Evolutionary conservation across 2,329 filamentous ascomycete genomes (phyloP).

Genomic region (Pseudogymnoascus sp.): DNA sequence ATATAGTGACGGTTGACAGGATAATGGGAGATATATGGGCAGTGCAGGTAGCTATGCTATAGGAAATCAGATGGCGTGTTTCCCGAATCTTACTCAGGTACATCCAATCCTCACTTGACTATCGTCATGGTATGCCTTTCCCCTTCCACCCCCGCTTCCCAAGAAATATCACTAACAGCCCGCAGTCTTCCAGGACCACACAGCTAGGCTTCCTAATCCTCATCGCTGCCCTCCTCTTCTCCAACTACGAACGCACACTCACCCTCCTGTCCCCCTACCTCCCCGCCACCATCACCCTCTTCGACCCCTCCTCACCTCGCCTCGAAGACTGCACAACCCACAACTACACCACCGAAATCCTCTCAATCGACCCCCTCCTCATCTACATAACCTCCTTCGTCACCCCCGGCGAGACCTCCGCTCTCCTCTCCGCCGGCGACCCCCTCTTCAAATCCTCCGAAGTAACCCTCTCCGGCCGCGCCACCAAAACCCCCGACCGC

Average conservation of each 20-base stretch:
- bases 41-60: neutral
- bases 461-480: neutral
- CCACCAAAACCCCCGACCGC: neutral
- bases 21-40: neutral
- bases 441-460: constrained; percentile 1
- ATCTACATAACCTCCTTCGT: constrained; percentile 23
- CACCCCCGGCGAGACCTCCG: constrained; percentile 11
- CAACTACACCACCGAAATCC: constrained; percentile 20
- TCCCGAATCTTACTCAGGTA: neutral
- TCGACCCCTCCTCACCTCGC: neutral
- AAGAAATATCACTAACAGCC: neutral
- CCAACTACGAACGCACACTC: neutral
- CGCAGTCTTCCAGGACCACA: neutral
- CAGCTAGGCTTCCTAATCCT: constrained; percentile 7
- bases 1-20: neutral
- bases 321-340: constrained; percentile 14
- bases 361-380: constrained; percentile 21
- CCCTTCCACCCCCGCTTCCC: neutral
- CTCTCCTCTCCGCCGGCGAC: neutral
- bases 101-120: neutral
- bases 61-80: neutral
- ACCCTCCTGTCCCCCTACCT: neutral
- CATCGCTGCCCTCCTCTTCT: neutral
- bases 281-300: too few relatives aligned
- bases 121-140: neutral